Evolutionary conservation across 2,329 filamentous ascomycete species (phyloP), one percentile per base, ranked within the genome.

Genomic region (Lachnellula suecica): DNA sequence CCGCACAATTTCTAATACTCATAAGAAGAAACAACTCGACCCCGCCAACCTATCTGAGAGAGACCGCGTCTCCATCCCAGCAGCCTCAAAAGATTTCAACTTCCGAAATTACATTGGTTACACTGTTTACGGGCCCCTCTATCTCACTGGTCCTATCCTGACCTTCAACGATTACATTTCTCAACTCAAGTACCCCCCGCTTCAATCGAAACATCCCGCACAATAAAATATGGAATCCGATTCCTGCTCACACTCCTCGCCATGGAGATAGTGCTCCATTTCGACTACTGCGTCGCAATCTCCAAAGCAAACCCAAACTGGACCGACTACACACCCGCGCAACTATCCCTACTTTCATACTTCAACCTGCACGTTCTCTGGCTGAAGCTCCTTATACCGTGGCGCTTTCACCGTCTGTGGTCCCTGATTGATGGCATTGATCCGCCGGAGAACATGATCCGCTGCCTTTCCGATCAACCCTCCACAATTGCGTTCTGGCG

Each of bases 331-430:
- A 89, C 91, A 0, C 86, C 94, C 0, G 86, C 89, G 41, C 91
- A 99, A 69, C 83, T 99, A 40, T 88, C 84, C 66, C 85, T 99
- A 74, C 81, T 99, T 11, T 94, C 91, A 34, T 97, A 88, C 75
- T 95, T 97, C 77, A 97, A 97, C 71, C 84, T 99, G 11, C 90
- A 96, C 73, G 84, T 97, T 67, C 95, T 99, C 70, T 99, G 95
- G 95, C 80, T 99, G 43, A 99, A 99, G 70, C 84, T 99, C 1
- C 84, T 99, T 4, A 83, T 99, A 7, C 94, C 94, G 1, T 99
- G 93, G 92, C 88, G 94, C n/a, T 87, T 97, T 70, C 97, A 97
- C 81, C 89, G 95, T 4, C 83, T 99, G n/a, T 99, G 94, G 94
- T 80, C 90, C 0, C 80, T 99, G 4, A 68, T 92, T 15, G 94